Evolutionary conservation across 148 eudicot species (phyloP), one percentile per base, ranked within the genome.

Genomic region (Rhododendron williamsianum): DNA sequence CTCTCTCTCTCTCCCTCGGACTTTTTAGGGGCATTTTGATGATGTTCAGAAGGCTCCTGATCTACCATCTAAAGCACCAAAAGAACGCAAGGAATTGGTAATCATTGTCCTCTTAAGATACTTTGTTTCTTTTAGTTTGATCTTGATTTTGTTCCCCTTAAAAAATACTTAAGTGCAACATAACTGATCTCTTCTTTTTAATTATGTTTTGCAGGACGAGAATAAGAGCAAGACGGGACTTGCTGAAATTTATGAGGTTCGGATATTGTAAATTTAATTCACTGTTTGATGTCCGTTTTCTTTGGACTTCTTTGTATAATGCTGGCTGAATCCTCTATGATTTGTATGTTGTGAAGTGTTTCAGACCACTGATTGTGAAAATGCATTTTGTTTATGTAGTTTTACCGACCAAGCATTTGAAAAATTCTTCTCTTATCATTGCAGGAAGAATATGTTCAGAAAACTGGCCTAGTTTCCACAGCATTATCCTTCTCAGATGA

Each of bases 141-240:
- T 43, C 19, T 35, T 38, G 27, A 33, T 56, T 43, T 74, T 56
- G n/a, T 49, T 54, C 16, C 60, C 27, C 78, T 48, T 33, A 76
- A 80, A 81, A 48, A 51, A 13, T 21, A 69, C 65, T 13, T 65
- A 81, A 25, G 38, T 45, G 65, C 67, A 67, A n/a, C 52, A 73
- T 84, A 27, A 49, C 36, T 35, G 72, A 89, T 41, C 15, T 41
- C 15, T 85, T 83, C 60, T 19, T 72, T 79, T 63, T 81, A 3
- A 27, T 54, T 30, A 43, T 76, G 83, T 51, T 86, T 67, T 89
- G 78, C 98, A 95, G 99, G 99, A 97, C 89, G 99, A 97, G 54
- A 93, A 91, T 81, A 94, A 97, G 91, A 95, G 98, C 92, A 93
- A 95, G 88, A 95, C 91, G 89, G 99, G 99, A 25, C 98, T 97